Conservation (phyloP, 2,329 filamentous ascomycete species). For the Xylaria hypoxylon region DNA sequence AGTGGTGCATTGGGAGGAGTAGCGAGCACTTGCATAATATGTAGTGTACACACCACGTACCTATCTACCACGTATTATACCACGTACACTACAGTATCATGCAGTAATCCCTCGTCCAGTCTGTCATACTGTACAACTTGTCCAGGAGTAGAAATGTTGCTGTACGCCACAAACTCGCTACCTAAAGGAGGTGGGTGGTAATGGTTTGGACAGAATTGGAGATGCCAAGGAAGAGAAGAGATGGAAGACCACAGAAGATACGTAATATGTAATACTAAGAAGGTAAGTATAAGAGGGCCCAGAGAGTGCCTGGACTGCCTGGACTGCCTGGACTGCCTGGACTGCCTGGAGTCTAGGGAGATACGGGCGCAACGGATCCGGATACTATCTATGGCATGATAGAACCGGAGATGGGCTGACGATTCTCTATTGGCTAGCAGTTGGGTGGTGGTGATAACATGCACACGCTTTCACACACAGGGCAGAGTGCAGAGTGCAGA, state of each 20-base stretch:
- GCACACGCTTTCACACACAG: constrained; percentile 6
- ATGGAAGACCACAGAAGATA: constrained; percentile 20
- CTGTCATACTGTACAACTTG: constrained; percentile 18
- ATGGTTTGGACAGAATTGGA: constrained; percentile 27
- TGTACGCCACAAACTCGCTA: constrained; percentile 23
- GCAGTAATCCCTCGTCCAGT: constrained; percentile 15
- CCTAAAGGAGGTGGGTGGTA: constrained; percentile 25
- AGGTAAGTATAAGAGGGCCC: neutral
- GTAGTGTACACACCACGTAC: neutral
- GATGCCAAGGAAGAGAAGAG: constrained; percentile 32
- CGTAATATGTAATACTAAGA: neutral
- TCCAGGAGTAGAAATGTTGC: constrained; percentile 13
- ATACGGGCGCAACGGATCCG: too few species aligned
- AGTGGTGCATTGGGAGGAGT: constrained; percentile 29
- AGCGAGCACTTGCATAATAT: constrained; percentile 28
- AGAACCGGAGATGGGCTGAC: neutral
- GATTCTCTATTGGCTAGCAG: neutral
- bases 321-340: too few species aligned
- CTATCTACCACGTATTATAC: constrained; percentile 3
- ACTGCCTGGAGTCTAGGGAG: too few species aligned
- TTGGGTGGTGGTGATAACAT: neutral
- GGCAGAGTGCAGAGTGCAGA: neutral
- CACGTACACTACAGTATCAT: neutral
- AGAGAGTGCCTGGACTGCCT: too few species aligned
- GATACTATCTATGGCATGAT: constrained; percentile 1